Conservation (phyloP, 352 stramenopile species). For the Pythium aristosporum region DNA sequence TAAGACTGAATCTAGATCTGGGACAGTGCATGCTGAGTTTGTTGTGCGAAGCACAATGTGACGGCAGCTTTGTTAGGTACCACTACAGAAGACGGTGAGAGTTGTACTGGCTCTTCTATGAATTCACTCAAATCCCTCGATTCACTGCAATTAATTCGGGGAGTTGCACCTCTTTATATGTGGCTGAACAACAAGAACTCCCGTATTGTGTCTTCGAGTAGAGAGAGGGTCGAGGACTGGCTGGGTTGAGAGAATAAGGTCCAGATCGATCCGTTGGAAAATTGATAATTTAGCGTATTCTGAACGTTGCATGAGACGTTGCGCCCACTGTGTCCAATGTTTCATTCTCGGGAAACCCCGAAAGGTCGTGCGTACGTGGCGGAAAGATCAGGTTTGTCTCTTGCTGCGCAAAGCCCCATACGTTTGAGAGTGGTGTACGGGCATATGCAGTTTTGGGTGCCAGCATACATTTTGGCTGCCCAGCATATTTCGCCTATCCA, state of each 20-base stretch:
- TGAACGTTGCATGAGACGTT: conserved; percentile 5
- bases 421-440: too few relatives aligned
- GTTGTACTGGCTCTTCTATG: conserved; percentile 25
- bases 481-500: too few relatives aligned
- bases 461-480: too few relatives aligned
- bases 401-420: conserved; percentile 14
- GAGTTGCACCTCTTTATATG: neutral
- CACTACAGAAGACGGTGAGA: conserved; percentile 6
- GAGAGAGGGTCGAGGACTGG: neutral
- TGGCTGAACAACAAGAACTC: too few relatives aligned
- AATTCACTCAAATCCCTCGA: neutral
- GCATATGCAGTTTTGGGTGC: too few relatives aligned
- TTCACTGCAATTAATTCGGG: neutral
- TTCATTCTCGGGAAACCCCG: conserved; percentile 16
- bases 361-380: conserved; percentile 22
- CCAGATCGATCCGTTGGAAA: conserved; percentile 19
- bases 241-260: conserved; percentile 4
- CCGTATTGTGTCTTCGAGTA: neutral
- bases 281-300: neutral
- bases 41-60: conserved; percentile 7
- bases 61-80: conserved; percentile 13
- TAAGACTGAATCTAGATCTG: conserved; percentile 19
- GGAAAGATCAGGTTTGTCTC: conserved; percentile 24
- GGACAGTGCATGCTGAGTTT: conserved; percentile 18
- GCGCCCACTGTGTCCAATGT: conserved; percentile 7